Conservation (phyloP, 345 rosid species). For the Lagerstroemia speciosa region DNA sequence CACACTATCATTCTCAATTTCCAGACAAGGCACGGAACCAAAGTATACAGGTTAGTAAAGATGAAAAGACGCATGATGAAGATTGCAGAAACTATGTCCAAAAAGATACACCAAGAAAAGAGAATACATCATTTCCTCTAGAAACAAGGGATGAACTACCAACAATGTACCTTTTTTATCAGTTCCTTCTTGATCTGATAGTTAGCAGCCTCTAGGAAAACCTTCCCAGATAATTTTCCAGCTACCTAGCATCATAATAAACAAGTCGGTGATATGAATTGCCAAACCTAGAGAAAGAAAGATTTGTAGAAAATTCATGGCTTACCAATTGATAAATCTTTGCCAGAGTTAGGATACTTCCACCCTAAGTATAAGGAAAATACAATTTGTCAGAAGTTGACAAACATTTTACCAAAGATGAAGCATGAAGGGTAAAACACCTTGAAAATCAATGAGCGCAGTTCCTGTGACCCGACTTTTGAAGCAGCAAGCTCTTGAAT, state of each 20-base stretch:
- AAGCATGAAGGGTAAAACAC: slow-evolving; percentile 20
- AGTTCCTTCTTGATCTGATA: slow-evolving; percentile 73
- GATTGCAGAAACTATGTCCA: background rate
- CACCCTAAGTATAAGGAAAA: slow-evolving; percentile 41
- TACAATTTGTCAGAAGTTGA: background rate
- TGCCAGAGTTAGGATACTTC: slow-evolving; percentile 63
- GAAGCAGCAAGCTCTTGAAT: slow-evolving; percentile 53
- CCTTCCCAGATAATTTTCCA: slow-evolving; percentile 55
- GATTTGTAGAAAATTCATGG: background rate
- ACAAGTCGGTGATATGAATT: too few species aligned
- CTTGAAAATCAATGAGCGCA: slow-evolving; percentile 69
- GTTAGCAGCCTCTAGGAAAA: slow-evolving; percentile 71
- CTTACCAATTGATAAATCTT: slow-evolving; percentile 74
- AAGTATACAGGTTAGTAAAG: too few species aligned
- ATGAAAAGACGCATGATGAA: background rate
- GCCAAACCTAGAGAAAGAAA: background rate
- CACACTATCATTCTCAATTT: too few species aligned
- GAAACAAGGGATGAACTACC: background rate
- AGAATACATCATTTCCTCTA: background rate
- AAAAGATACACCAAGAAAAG: background rate
- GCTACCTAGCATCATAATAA: slow-evolving; percentile 33
- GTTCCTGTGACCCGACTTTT: slow-evolving; percentile 48
- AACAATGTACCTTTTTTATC: slow-evolving; percentile 50
- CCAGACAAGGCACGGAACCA: background rate
- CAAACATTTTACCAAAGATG: slow-evolving; percentile 1